A percentile compares a stretch with the other conserved stretches of the same genome.
These are phyloP conservation scores for Gyromitra esculenta DNA, from an alignment of 2,329 filamentous ascomycete species.

Conservation along the genomic window DNA sequence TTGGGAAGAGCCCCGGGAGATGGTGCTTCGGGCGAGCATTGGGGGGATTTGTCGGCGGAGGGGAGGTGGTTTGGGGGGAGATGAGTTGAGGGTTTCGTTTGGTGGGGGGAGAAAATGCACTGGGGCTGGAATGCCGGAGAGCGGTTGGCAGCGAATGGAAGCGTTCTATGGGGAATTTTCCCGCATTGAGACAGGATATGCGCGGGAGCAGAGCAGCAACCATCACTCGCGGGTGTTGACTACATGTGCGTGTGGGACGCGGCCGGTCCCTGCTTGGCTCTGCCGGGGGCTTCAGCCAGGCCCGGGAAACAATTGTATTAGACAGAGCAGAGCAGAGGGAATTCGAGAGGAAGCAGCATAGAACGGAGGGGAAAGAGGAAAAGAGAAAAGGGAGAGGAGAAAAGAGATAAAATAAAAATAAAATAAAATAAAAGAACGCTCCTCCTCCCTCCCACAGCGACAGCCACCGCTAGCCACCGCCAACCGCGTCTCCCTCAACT, in stretches of 20 bases:
- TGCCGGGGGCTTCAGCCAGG: too few species aligned
- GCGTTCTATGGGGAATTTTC: slow-evolving; percentile 35
- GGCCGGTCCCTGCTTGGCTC: too few species aligned
- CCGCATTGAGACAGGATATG: slow-evolving; percentile 23
- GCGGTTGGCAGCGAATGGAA: slow-evolving; percentile 40
- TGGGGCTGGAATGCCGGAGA: slow-evolving; percentile 13
- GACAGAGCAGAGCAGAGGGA: not conserved
- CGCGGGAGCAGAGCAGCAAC: slow-evolving; percentile 25
- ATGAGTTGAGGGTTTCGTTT: slow-evolving; percentile 60
- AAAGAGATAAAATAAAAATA: not conserved
- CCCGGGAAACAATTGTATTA: not conserved
- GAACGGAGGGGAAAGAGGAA: not conserved
- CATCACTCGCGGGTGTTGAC: slow-evolving; percentile 1
- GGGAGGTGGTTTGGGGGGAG: slow-evolving; percentile 63
- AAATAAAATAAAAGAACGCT: slow-evolving; percentile 7
- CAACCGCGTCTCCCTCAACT: slow-evolving; percentile 2
- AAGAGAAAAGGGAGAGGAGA: not conserved
- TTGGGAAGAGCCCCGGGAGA: slow-evolving; percentile 54
- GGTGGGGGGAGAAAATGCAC: slow-evolving; percentile 53
- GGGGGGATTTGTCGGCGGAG: slow-evolving; percentile 62
- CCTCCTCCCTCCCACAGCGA: too few species aligned
- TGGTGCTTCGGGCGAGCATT: slow-evolving; percentile 68
- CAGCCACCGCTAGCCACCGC: slow-evolving; percentile 9
- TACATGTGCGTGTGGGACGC: too few species aligned
- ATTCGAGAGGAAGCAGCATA: not conserved